Base-by-base conservation (phyloP, 2,329 filamentous ascomycete genomes). In the Stemphylium vesicarium region DNA sequence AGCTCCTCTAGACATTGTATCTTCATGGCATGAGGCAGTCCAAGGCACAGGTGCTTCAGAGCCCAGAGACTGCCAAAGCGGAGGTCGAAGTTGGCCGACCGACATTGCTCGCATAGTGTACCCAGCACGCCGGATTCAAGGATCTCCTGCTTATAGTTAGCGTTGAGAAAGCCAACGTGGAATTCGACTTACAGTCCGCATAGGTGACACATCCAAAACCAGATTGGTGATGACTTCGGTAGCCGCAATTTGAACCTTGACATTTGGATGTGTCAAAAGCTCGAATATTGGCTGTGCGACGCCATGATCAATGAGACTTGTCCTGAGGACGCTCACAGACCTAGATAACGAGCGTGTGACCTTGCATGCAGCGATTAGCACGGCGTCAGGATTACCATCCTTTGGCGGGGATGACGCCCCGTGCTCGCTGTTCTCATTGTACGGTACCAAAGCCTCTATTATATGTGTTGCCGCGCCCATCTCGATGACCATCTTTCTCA, bases 51-150 rank as follows among this genome's bases (percentile, higher is more conserved):
- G 75, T 98, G 92, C 72, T 98, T 98, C 53, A 99, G 79, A 5
- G 92, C 92, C 94, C 95, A 99, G 1, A 99, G 78, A 18, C 93
- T 92, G 66, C 95, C 92, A 22, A 96, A 82, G 20, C 92, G 86
- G 48, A 98, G 80, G 41, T 88, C 85, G n/a, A 89, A 84, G 68
- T 94, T 90, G 41, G 84, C 82, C 0, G 91, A 95, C 72, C 90
- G 90, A 1, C 93, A 92, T 71, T 96, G 91, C 63, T 90, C 85
- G 69, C 92, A 96, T 1, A 98, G 80, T 0, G 89, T 84, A 57
- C 86, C 86, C 62, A 96, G 82, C 1, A 95, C 85, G 6, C 91
- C 91, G 4, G 84, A 84, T 43, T 90, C 86, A 6, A 90, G 82
- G 31, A 97, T 86, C 38, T 87, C 81, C 87, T 65, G 47, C 63